Evolutionary conservation across 352 stramenopile genomes (phyloP).

Genomic region (Halophytophthora polymorphica): DNA sequence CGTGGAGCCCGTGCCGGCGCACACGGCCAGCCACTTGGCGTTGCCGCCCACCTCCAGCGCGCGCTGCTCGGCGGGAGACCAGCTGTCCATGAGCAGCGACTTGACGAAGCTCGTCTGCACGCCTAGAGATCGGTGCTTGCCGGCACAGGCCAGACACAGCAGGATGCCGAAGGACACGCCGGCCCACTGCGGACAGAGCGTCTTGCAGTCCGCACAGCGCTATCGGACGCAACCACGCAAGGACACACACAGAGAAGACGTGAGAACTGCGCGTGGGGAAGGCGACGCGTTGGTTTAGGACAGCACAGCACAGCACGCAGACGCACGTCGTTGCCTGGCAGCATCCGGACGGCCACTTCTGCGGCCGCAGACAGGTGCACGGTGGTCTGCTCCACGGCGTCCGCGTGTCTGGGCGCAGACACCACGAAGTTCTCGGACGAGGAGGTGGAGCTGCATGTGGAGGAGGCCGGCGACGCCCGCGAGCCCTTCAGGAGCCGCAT

Average conservation of each 20-base stretch:
- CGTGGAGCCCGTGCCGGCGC: slow-evolving; percentile 36
- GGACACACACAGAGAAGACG: too few species aligned
- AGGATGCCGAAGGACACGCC: slow-evolving; percentile 82
- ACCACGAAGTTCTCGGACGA: slow-evolving; percentile 17
- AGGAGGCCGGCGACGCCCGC: slow-evolving; percentile 7
- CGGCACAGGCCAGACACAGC: slow-evolving; percentile 71
- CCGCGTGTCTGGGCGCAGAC: slow-evolving; percentile 11
- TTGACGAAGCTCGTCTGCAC: slow-evolving; percentile 84
- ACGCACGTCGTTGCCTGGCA: slow-evolving; percentile 77
- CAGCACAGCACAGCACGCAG: not conserved
- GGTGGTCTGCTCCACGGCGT: not conserved
- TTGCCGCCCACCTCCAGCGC: slow-evolving; percentile 72
- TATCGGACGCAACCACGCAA: slow-evolving; percentile 15
- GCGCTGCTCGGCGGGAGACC: slow-evolving; percentile 47
- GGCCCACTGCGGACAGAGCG: slow-evolving; percentile 77
- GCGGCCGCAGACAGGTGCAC: slow-evolving; percentile 41
- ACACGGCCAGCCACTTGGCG: slow-evolving; percentile 79
- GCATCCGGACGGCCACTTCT: slow-evolving; percentile 56
- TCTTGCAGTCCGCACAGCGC: slow-evolving; percentile 81
- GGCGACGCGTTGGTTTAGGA: not conserved
- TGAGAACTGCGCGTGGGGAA: too few species aligned
- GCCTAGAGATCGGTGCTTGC: slow-evolving; percentile 75
- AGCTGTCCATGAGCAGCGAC: slow-evolving; percentile 78
- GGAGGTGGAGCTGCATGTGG: slow-evolving; percentile 10
- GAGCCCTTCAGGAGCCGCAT: slow-evolving; percentile 14